Base-by-base conservation (phyloP, 2,329 filamentous ascomycete species). In the Calonectria fujianensis region DNA sequence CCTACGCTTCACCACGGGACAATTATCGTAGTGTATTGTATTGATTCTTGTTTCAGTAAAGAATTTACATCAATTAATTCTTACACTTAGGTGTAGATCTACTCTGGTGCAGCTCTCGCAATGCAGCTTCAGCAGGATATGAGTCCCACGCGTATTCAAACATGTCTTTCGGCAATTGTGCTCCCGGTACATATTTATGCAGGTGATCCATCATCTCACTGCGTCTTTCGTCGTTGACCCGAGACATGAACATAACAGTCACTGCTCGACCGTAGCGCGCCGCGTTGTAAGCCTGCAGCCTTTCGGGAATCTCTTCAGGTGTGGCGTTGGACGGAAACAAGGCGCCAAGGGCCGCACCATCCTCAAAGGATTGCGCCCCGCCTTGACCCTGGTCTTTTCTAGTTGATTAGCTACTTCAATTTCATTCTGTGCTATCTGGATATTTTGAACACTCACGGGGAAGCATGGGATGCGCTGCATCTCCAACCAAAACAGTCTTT, bases 391-490 rank as follows among this genome's bases (percentile, higher is more conserved):
- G 69, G 18, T 75, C 74, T 76, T 24, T 24, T 24, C 24, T 41
- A 18, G 16, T 18, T n/a, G 14, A 29, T 31, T 29, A 5, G 29
- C 4, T 0, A 45, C 3, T 20, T 9, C n/a, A 16, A 7, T 32
- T 66, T 35, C 14, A 72, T 72, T n/a, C 4, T 16, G 18, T 8
- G 10, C 24, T 18, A 32, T 29, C n/a, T 2, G 0, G 24, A 1
- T 27, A 41, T 27, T 1, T 14, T 0, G 24, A 0, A 27, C 2
- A 39, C 69, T 51, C 48, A 75, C 74, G 73, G 16, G 73, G 74
- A 50, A 75, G 73, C 74, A 76, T 76, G 0, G 74, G 74, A 4
- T 76, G 74, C 13, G 74, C 74, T 32, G 74, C 74, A 2, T 76
- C 74, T 1, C 74, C 74, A 1, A 76, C 72, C 1, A 73, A 41